Evolutionary conservation across 257 asterid species (phyloP).

Genomic region (Echites panduratus): DNA sequence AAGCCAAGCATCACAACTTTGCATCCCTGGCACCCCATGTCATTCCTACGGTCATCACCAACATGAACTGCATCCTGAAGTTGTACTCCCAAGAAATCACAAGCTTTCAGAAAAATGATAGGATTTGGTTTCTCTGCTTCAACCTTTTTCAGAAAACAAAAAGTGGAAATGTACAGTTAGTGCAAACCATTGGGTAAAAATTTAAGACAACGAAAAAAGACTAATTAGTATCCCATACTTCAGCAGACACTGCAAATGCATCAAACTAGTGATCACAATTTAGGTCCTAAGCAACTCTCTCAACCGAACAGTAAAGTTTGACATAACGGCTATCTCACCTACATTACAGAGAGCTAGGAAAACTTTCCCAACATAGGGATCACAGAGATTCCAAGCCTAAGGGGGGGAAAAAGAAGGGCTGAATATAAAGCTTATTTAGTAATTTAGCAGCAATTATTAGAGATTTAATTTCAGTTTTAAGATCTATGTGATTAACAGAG

Average conservation of each 20-base stretch:
- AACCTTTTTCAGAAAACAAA: constrained; percentile 44
- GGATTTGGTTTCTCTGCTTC: constrained; percentile 99
- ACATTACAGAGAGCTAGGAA: constrained; percentile 71
- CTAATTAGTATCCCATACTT: constrained; percentile 39
- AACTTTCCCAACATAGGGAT: constrained; percentile 82
- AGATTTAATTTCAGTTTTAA: background rate
- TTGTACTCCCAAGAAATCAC: constrained; percentile 77
- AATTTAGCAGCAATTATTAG: background rate
- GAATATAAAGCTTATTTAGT: background rate
- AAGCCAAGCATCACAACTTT: constrained; percentile 98
- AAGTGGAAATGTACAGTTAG: background rate
- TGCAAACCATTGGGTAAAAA: background rate
- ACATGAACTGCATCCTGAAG: constrained; percentile 98
- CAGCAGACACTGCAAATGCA: constrained; percentile 97
- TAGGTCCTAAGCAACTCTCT: constrained; percentile 78
- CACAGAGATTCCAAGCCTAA: no score
- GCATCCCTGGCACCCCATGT: constrained; percentile 99
- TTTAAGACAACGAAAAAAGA: background rate
- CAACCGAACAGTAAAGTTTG: constrained; percentile 89
- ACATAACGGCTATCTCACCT: constrained; percentile 82
- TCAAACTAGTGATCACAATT: constrained; percentile 98
- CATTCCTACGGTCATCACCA: constrained; percentile 97
- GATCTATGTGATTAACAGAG: no score
- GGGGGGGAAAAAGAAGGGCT: constrained; percentile 6
- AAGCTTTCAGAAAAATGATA: constrained; percentile 85